Evolutionary conservation across 257 asterid genomes (phyloP), one percentile per base, ranked within the genome.

Genomic region (Petrea volubilis): DNA sequence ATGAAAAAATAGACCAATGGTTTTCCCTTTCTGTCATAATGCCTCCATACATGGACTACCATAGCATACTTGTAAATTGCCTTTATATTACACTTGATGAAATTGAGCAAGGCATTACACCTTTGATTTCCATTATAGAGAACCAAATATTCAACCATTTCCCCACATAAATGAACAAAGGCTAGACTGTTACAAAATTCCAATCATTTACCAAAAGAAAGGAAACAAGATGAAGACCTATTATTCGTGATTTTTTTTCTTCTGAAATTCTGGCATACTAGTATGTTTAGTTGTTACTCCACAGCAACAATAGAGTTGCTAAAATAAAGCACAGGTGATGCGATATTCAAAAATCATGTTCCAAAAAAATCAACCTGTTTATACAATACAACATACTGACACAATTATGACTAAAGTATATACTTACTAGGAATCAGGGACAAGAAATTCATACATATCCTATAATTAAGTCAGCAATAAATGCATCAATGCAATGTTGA

Each of bases 401-500:
- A 41, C 50, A 36, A 12, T 9, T 50, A 50, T 60, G 56, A 27
- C 40, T 36, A 41, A 62, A 36, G 38, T 21, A 36, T 2, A 53
- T 27, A 46, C 38, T 53, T 33, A 21, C 31, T 18, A 31, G 53
- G 57, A 33, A 29, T 25, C 47, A 25, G 27, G 49, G 13, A 57
- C 18, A 18, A 43, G 4, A 34, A 55, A 23, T 20, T 36, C 14
- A 11, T 51, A 51, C 9, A 24, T 43, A 55, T 24, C 74, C 63
- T 49, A 43, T 38, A 4, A 66, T 31, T 46, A 33, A 41, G 58
- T 46, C 68, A 57, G 63, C 63, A 41, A 60, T 49, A 56, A 61
- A n/a, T 41, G n/a, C 33, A 59, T 50, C 66, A 47, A 60, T 31
- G 34, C 34, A 17, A 43, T 76, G 38, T 40, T 33, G 36, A 56